A percentile compares a stretch with the other conserved stretches of the same genome.
These are phyloP conservation scores for Backusella liffmaniae DNA, from an alignment of 192 early-diverging fungal species.

Conservation along the genomic window DNA sequence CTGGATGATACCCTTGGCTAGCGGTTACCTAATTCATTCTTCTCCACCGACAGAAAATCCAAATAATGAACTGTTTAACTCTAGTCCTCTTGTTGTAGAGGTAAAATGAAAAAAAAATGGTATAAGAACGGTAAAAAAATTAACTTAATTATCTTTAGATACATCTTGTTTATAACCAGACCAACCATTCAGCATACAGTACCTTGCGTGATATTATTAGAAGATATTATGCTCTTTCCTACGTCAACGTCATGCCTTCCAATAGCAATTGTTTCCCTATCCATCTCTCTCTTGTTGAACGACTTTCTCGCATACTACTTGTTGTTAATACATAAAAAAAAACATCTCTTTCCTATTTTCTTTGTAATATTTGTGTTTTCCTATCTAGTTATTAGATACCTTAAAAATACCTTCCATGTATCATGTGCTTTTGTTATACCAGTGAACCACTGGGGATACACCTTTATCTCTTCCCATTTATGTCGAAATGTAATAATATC, in stretches of 20 bases:
- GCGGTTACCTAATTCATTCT: slow-evolving; percentile 47
- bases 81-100: slow-evolving; percentile 44
- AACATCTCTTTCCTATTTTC: background rate
- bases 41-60: slow-evolving; percentile 41
- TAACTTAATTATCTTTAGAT: slow-evolving; percentile 14
- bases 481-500: too few species aligned
- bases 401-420: too few species aligned
- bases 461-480: too few species aligned
- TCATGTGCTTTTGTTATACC: too few species aligned
- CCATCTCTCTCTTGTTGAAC: slow-evolving; percentile 47
- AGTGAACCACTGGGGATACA: too few species aligned
- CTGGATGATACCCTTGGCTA: slow-evolving; percentile 49
- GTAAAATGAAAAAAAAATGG: slow-evolving; percentile 14
- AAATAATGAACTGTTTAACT: slow-evolving; percentile 41
- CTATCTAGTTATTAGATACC: background rate
- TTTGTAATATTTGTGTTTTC: background rate
- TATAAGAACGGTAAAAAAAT: background rate
- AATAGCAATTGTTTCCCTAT: slow-evolving; percentile 48
- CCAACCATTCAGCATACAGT: slow-evolving; percentile 31
- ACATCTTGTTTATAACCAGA: slow-evolving; percentile 36
- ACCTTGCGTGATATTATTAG: slow-evolving; percentile 49
- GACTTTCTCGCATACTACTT: slow-evolving; percentile 45
- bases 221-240: slow-evolving; percentile 50
- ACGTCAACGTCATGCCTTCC: slow-evolving; percentile 44
- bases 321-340: slow-evolving; percentile 27